phyloP scores from a whole-genome alignment of 73 alveolate species.

The Stentor roeselii region DNA sequence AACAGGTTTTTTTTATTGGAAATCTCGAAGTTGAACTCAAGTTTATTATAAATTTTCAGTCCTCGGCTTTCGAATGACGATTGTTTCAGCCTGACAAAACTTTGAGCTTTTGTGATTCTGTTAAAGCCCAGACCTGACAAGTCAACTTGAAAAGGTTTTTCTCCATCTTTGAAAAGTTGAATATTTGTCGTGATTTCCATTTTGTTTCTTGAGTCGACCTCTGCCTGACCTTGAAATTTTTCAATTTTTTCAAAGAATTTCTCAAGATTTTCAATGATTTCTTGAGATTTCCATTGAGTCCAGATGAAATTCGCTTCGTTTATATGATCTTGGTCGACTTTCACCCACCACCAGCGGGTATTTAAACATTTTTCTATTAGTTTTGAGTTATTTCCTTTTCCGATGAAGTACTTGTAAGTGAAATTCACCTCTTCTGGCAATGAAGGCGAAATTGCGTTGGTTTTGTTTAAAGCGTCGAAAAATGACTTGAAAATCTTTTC shows the following conservation, averaged over 20 bases:
- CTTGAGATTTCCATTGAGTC: slow-evolving; percentile 17
- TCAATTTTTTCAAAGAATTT: background rate
- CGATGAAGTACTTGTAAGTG: slow-evolving; percentile 55
- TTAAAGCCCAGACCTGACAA: background rate
- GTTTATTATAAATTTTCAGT: slow-evolving; percentile 36
- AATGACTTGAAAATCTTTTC: background rate
- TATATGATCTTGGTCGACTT: slow-evolving; percentile 38
- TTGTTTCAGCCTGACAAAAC: slow-evolving; percentile 27
- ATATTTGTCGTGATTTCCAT: background rate
- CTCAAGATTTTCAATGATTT: background rate
- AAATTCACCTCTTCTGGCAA: background rate
- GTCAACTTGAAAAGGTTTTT: background rate
- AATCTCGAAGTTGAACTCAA: slow-evolving; percentile 56
- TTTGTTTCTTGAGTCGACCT: background rate
- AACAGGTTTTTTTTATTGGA: slow-evolving; percentile 63
- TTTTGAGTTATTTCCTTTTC: slow-evolving; percentile 72
- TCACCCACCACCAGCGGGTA: slow-evolving; percentile 77
- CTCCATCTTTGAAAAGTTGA: background rate
- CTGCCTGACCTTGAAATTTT: background rate
- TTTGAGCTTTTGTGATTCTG: background rate
- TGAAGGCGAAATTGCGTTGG: background rate
- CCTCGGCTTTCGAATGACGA: slow-evolving; percentile 35
- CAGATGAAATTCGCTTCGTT: slow-evolving; percentile 53
- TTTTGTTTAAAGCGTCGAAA: background rate
- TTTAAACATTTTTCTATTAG: slow-evolving; percentile 52